Conservation (phyloP, 1,139 yeast species). For the Kodamaea arcana region DNA sequence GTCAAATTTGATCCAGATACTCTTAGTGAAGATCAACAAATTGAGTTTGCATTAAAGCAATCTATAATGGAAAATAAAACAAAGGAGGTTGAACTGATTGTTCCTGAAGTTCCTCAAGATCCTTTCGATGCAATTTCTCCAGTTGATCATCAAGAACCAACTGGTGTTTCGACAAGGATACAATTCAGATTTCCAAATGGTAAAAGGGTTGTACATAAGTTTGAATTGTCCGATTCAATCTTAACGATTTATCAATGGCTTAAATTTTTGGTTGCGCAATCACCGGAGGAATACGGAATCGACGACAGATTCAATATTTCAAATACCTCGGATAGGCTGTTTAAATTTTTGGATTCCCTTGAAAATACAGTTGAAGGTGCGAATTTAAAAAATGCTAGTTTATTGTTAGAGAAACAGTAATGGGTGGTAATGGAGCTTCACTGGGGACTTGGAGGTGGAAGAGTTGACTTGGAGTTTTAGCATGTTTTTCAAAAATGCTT, state of each 20-base stretch:
- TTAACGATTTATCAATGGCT: conserved; percentile 32
- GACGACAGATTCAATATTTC: conserved; percentile 46
- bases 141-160: conserved; percentile 56
- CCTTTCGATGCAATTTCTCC: conserved; percentile 46
- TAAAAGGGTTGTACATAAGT: conserved; percentile 71
- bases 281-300: conserved; percentile 50
- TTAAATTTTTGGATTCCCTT: conserved; percentile 58
- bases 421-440: neutral
- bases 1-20: conserved; percentile 54
- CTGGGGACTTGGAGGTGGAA: no score
- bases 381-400: conserved; percentile 76
- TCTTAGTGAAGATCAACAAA: conserved; percentile 80
- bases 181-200: conserved; percentile 90
- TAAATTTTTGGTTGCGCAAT: conserved; percentile 53
- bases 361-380: conserved; percentile 66
- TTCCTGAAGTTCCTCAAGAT: conserved; percentile 8
- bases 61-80: conserved; percentile 40
- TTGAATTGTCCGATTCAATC: conserved; percentile 47
- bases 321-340: conserved; percentile 60
- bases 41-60: conserved; percentile 71
- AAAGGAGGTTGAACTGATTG: conserved; percentile 5
- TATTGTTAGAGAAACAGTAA: conserved; percentile 55
- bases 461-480: neutral
- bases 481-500: no score
- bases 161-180: conserved; percentile 64